These are phyloP conservation scores for Colletotrichum sp. DNA, from an alignment of 2,329 filamentous ascomycete genomes.

Conservation along the genomic window DNA sequence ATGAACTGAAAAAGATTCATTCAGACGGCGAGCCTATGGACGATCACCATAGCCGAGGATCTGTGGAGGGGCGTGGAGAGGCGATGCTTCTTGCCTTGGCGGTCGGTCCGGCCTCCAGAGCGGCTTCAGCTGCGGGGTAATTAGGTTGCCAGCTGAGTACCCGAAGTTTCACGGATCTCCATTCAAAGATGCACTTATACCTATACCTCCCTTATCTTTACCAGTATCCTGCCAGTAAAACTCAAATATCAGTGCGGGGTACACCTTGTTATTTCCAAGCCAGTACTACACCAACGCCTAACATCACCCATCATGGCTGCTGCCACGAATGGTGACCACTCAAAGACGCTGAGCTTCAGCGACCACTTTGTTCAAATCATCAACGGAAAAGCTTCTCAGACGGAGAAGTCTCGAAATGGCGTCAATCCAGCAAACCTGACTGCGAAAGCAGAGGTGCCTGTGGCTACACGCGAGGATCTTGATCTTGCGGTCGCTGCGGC, in stretches of 20 bases:
- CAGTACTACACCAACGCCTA: neutral
- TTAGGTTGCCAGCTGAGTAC: neutral
- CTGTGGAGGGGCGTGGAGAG: neutral
- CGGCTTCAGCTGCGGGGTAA: neutral
- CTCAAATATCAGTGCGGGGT: neutral
- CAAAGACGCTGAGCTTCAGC: neutral
- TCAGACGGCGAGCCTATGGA: neutral
- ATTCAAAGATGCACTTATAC: neutral
- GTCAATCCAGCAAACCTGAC: neutral
- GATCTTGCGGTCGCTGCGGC: neutral
- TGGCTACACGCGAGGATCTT: neutral
- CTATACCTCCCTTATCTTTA: neutral
- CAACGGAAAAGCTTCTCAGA: slow-evolving; percentile 27
- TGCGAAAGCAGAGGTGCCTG: neutral
- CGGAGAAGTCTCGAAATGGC: neutral
- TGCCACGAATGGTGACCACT: neutral
- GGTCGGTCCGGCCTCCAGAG: neutral
- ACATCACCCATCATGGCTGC: neutral
- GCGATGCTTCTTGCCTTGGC: neutral
- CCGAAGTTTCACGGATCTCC: neutral
- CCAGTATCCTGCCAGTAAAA: neutral
- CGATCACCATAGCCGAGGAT: neutral
- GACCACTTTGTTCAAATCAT: slow-evolving; percentile 34
- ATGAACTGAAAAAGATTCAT: neutral
- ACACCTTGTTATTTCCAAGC: neutral